These are phyloP conservation scores for Phytophthora palmivora DNA, from an alignment of 352 stramenopile species.

Conservation along the genomic window DNA sequence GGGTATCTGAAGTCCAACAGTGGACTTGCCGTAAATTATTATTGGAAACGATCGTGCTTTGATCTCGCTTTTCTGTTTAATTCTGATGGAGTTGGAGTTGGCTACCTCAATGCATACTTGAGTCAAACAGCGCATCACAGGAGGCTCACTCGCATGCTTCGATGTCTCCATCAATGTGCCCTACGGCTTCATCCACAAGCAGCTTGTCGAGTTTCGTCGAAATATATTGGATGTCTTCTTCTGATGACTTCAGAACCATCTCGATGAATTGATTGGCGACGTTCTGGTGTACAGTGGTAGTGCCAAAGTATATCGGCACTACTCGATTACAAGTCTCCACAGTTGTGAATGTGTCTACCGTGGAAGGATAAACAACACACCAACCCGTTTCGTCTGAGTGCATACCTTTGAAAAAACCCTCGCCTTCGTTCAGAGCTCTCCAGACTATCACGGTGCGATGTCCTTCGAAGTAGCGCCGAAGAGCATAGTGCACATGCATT, in stretches of 20 bases:
- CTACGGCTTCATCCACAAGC: slow-evolving; percentile 11
- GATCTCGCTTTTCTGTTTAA: too few relatives aligned
- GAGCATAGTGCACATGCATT: background rate
- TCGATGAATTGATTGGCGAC: slow-evolving; percentile 11
- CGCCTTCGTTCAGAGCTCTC: slow-evolving; percentile 11
- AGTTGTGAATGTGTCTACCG: slow-evolving; percentile 1
- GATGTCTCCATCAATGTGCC: background rate
- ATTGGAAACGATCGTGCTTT: too few relatives aligned
- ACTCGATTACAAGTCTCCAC: slow-evolving; percentile 13
- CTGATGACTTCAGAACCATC: slow-evolving; percentile 9
- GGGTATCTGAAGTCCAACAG: too few relatives aligned
- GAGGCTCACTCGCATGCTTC: too few relatives aligned
- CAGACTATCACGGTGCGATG: slow-evolving; percentile 21
- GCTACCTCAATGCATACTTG: too few relatives aligned
- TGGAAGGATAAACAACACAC: slow-evolving; percentile 7
- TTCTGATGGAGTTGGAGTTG: too few relatives aligned
- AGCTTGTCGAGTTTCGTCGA: slow-evolving; percentile 13
- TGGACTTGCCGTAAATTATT: too few relatives aligned
- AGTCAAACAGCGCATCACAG: too few relatives aligned
- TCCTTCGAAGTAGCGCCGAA: slow-evolving; percentile 6
- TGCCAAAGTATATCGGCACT: slow-evolving; percentile 6
- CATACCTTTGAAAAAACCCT: slow-evolving; percentile 11
- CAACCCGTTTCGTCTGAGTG: slow-evolving; percentile 26
- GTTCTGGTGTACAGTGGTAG: background rate
- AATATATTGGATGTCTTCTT: slow-evolving; percentile 9